phyloP scores from a whole-genome alignment of 2,329 filamentous ascomycete species.

The Exophiala sp. region DNA sequence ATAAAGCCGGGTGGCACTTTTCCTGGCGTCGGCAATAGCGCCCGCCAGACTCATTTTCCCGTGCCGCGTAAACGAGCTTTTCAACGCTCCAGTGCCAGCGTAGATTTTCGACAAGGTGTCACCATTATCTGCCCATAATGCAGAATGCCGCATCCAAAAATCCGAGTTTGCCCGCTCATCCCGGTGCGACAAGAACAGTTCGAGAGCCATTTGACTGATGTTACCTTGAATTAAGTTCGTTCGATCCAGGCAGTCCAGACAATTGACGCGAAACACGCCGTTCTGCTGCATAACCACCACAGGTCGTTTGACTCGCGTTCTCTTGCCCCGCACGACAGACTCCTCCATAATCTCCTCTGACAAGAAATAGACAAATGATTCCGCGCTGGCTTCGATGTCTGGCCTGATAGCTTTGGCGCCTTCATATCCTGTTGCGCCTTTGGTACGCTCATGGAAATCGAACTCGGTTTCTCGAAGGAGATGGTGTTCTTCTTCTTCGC shows the following conservation, averaged over 20 bases:
- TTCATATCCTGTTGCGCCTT: slow-evolving; percentile 80
- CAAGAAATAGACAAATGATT: slow-evolving; percentile 89
- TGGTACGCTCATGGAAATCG: slow-evolving; percentile 94
- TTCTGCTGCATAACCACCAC: slow-evolving; percentile 83
- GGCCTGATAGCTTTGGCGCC: slow-evolving; percentile 79
- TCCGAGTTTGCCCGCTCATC: slow-evolving; percentile 66
- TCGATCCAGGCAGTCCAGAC: slow-evolving; percentile 89
- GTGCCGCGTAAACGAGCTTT: slow-evolving; percentile 88
- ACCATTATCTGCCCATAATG: slow-evolving; percentile 94
- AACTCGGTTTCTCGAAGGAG: slow-evolving; percentile 81
- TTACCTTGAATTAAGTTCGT: slow-evolving; percentile 96
- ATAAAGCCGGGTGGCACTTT: slow-evolving; percentile 89
- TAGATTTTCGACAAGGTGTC: slow-evolving; percentile 94
- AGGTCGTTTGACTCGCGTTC: slow-evolving; percentile 36
- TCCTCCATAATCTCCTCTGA: slow-evolving; percentile 64
- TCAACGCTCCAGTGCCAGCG: slow-evolving; percentile 90
- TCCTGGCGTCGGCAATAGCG: slow-evolving; percentile 89
- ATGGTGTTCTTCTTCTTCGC: slow-evolving; percentile 59
- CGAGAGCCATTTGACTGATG: slow-evolving; percentile 88
- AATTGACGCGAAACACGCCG: slow-evolving; percentile 94
- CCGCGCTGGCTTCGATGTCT: slow-evolving; percentile 73
- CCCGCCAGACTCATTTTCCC: slow-evolving; percentile 96
- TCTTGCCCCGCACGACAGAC: slow-evolving; percentile 43
- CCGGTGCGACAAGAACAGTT: slow-evolving; percentile 74
- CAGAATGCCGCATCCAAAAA: slow-evolving; percentile 89